Evolutionary conservation across 495 filamentous ascomycete genomes (phyloP).

Genomic region (Aspergillus incahuasiensis): DNA sequence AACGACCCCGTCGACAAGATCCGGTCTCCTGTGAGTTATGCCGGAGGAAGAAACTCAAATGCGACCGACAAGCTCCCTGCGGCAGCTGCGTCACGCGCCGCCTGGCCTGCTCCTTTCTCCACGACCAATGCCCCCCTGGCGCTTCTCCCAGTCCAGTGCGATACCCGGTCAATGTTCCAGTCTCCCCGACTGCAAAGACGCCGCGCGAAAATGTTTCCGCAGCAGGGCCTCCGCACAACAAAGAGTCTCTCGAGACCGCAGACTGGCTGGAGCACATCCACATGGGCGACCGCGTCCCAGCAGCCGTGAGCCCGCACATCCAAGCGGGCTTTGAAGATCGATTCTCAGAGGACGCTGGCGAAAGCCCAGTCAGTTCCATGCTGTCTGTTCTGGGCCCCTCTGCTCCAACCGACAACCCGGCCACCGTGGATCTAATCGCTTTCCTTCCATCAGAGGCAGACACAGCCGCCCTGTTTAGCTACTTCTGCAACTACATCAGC

Average conservation of each 20-base stretch:
- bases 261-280: slow-evolving; percentile 39
- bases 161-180: too few relatives aligned
- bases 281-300: slow-evolving; percentile 33
- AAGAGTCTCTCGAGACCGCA: slow-evolving; percentile 25
- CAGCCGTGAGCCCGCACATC: slow-evolving; percentile 22
- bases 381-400: not conserved
- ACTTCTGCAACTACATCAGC: slow-evolving; percentile 32
- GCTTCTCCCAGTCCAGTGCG: too few relatives aligned
- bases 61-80: slow-evolving; percentile 41
- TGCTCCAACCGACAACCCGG: slow-evolving; percentile 20
- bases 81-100: slow-evolving; percentile 38
- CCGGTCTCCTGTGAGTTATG: slow-evolving; percentile 47
- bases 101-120: slow-evolving; percentile 25
- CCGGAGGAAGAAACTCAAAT: slow-evolving; percentile 43
- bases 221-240: not conserved
- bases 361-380: not conserved
- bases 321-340: slow-evolving; percentile 17
- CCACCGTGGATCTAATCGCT: slow-evolving; percentile 18
- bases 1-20: slow-evolving; percentile 36
- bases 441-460: slow-evolving; percentile 27
- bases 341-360: not conserved
- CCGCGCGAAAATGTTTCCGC: too few relatives aligned
- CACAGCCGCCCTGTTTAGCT: slow-evolving; percentile 30
- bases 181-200: too few relatives aligned
- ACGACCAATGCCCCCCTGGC: not conserved